A percentile compares a stretch with the other conserved stretches of the same genome.
Evolutionary conservation across 345 rosid species (phyloP).

Genomic region (Syzygium aqueum): DNA sequence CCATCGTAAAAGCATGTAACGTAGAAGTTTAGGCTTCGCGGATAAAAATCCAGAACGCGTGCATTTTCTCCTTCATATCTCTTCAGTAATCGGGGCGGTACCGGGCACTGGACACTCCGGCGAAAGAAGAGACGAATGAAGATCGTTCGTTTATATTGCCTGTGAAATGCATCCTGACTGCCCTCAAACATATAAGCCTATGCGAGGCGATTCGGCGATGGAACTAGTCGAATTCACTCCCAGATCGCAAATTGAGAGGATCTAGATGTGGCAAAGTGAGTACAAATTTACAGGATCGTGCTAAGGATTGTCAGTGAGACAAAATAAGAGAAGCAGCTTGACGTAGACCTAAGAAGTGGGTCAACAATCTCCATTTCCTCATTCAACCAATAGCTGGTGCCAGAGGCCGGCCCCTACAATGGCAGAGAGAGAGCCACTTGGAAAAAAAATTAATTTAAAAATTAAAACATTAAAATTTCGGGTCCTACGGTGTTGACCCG

Average conservation of each 20-base stretch:
- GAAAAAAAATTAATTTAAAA: not conserved
- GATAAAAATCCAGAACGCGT: not conserved
- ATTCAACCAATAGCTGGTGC: not conserved
- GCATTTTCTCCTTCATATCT: not conserved
- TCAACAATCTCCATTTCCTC: not conserved
- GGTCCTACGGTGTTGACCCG: not conserved
- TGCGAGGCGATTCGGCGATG: not conserved
- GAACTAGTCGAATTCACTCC: not conserved
- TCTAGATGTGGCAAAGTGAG: not conserved
- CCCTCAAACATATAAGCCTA: not conserved
- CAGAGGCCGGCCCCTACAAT: not conserved
- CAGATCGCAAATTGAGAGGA: not conserved
- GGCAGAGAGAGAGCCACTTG: not conserved
- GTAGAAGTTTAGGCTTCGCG: no score
- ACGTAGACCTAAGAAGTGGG: not conserved
- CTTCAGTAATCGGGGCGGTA: not conserved
- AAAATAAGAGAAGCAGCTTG: not conserved
- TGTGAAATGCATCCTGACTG: not conserved
- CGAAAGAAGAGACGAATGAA: not conserved
- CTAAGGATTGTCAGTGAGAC: not conserved
- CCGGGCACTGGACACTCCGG: not conserved
- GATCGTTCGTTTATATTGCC: not conserved
- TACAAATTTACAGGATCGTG: not conserved
- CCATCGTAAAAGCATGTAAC: no score
- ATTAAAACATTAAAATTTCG: no score